Evolutionary conservation across 768 basidiomycete genomes (phyloP).

Genomic region (Mycena olivaceomarginata): DNA sequence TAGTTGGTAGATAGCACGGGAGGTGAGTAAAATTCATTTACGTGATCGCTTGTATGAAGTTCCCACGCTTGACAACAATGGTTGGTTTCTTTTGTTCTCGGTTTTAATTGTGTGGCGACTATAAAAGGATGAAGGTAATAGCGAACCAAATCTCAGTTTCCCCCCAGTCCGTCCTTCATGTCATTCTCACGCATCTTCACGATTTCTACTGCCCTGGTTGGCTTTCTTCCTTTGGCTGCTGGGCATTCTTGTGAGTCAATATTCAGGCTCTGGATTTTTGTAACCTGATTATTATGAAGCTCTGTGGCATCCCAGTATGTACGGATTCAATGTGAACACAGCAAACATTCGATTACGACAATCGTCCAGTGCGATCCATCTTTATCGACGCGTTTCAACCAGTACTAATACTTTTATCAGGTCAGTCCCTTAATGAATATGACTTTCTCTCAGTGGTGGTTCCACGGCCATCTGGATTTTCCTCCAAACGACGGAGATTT

Average conservation of each 20-base stretch:
- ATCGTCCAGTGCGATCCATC: slow-evolving; percentile 64
- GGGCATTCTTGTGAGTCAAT: slow-evolving; percentile 38
- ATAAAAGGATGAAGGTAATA: not conserved
- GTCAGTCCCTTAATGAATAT: slow-evolving; percentile 53
- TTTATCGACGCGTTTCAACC: too few species aligned
- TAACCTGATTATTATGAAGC: slow-evolving; percentile 52
- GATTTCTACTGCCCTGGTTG: slow-evolving; percentile 40
- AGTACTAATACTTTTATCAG: too few species aligned
- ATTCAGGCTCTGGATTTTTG: not conserved
- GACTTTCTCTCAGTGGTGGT: slow-evolving; percentile 79
- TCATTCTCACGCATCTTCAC: slow-evolving; percentile 34
- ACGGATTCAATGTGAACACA: slow-evolving; percentile 82
- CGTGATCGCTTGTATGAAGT: too few species aligned
- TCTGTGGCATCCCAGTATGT: slow-evolving; percentile 77
- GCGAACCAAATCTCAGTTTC: not conserved
- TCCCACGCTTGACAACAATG: slow-evolving; percentile 3
- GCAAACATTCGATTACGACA: slow-evolving; percentile 74
- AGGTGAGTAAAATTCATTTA: too few species aligned
- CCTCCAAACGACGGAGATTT: slow-evolving; percentile 76
- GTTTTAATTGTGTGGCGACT: not conserved
- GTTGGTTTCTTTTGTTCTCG: slow-evolving; percentile 11
- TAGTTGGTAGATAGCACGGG: too few species aligned
- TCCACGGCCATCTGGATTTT: slow-evolving; percentile 74
- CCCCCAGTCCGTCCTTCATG: slow-evolving; percentile 30
- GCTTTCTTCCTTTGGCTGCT: slow-evolving; percentile 10